Conservation (phyloP, 768 basidiomycete genomes). For the Termitomyces sp. region DNA sequence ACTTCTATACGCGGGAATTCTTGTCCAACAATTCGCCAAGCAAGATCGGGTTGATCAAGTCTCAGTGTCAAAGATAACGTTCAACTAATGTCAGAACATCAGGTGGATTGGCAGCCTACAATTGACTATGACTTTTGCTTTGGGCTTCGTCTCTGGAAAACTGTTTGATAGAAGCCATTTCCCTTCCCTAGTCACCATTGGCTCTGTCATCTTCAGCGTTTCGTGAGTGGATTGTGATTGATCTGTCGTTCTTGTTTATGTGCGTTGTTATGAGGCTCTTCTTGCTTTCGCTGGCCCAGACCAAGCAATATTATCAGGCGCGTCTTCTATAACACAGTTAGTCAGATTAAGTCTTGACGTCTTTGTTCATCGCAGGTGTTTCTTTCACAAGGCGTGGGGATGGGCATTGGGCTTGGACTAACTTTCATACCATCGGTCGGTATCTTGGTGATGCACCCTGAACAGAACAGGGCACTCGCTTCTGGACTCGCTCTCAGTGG, state of each 20-base stretch:
- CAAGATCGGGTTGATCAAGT: conserved; percentile 5
- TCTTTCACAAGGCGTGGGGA: conserved; percentile 18
- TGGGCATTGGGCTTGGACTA: conserved; percentile 33
- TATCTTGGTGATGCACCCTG: conserved; percentile 39
- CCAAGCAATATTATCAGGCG: conserved; percentile 30
- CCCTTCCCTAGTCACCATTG: conserved; percentile 7
- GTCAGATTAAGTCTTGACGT: no score
- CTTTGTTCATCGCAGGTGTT: no score
- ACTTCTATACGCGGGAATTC: conserved; percentile 11
- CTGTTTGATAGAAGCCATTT: conserved; percentile 17
- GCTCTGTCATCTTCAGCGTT: conserved; percentile 14
- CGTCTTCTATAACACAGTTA: no score
- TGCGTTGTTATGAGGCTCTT: conserved; percentile 18
- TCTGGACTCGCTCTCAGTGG: conserved; percentile 23
- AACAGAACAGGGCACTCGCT: conserved; percentile 31
- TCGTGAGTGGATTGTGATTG: conserved; percentile 7
- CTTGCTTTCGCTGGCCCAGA: conserved; percentile 31
- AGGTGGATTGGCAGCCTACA: conserved; percentile 21
- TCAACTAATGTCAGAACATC: background rate
- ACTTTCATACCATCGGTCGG: conserved; percentile 36
- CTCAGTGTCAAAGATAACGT: background rate
- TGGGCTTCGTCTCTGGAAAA: conserved; percentile 15
- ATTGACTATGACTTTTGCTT: conserved; percentile 16
- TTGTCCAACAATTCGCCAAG: conserved; percentile 5
- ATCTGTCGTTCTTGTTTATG: background rate